Base-by-base conservation (phyloP, 306 rosid species). In the Oxytropis ochrocephala region DNA sequence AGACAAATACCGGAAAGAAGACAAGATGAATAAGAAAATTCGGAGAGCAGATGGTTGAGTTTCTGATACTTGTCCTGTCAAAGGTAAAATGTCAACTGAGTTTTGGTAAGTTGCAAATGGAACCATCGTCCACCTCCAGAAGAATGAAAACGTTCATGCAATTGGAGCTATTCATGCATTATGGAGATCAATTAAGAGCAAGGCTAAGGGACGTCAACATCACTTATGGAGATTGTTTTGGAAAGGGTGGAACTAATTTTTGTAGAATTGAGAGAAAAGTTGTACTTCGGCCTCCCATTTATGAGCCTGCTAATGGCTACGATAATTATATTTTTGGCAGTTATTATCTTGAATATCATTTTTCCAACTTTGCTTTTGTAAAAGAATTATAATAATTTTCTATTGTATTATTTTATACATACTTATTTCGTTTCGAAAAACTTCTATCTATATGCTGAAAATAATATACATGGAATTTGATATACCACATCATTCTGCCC, bases 1-100 rank as follows among this genome's bases (percentile, higher is more conserved):
- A 4, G 91, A 67, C 47, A 88, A 90, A 63, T 94, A 94, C 56
- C 79, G 97, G 13, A 76, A 32, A 35, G 83, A 94, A 75, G 97
- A 88, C 56, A 90, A 90, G 71, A 49, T 18, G 54, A 85, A 56
- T 39, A 91, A 94, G 85, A 90, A 79, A 84, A 81, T 35, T 33
- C 83, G 94, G 62, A 79, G 90, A 84, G 48, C 51, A 4, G 78
- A 86, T 38, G 79, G 17, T 57, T 61, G 78, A 76, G 49, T 65
- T 51, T 33, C 5, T 12, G 49, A 44, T 30, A 3, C 41, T 18
- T 70, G 63, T 47, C 64, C 1, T 70, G 71, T 43, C 18, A 9
- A 9, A 24, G 70, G 50, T 16, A 24, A 6, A 50, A 11, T 33
- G 38, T 32, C 27, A 32, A 46, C 7, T 24, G 16, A 44, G 17